These are phyloP conservation scores for Claviceps maximensis DNA, from an alignment of 2,329 filamentous ascomycete genomes.

Conservation along the genomic window DNA sequence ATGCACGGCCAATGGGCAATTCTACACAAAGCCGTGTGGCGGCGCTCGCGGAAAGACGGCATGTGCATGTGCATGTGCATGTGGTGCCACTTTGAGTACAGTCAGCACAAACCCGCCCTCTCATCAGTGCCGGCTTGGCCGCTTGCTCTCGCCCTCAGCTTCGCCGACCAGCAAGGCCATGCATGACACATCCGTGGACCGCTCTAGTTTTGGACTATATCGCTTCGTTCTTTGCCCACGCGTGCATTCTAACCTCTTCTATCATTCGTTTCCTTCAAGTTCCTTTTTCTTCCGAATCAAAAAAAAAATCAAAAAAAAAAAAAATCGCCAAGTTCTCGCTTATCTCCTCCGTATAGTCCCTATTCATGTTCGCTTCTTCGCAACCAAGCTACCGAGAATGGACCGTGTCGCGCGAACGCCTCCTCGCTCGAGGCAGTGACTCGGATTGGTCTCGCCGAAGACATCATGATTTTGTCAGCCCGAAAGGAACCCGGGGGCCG, in stretches of 20 bases:
- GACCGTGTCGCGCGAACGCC: conserved; percentile 16
- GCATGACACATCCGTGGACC: no score
- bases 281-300: neutral
- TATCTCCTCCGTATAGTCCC: neutral
- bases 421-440: conserved; percentile 12
- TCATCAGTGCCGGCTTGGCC: no score
- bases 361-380: conserved; percentile 18
- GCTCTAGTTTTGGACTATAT: no score
- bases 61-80: no score
- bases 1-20: neutral
- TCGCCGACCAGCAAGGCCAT: no score
- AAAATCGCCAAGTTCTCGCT: neutral
- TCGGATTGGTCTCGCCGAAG: conserved; percentile 24
- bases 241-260: neutral
- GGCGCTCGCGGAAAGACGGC: neutral
- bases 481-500: conserved; percentile 18
- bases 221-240: no score
- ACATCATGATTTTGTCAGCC: conserved; percentile 15
- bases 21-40: neutral
- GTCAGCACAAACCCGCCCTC: no score
- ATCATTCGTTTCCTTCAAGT: neutral
- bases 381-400: conserved; percentile 27
- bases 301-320: no score
- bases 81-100: no score
- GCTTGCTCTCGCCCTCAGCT: no score